These are phyloP conservation scores for Bromus sterilis DNA, from an alignment of 176 grass and related monocot genomes.

Conservation along the genomic window DNA sequence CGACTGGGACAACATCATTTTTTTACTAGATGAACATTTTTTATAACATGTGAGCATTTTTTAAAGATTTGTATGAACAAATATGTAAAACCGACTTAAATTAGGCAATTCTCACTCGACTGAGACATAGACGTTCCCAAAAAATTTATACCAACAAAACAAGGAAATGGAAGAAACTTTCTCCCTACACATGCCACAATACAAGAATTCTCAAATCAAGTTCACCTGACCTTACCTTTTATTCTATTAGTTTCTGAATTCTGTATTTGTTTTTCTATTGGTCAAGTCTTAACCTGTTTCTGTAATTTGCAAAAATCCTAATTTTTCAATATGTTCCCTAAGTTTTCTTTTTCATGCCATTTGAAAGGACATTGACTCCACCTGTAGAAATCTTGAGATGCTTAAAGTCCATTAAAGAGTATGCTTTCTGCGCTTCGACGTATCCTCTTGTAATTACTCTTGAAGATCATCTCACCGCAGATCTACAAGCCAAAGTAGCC, in stretches of 20 bases:
- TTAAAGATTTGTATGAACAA: no score
- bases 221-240: neutral
- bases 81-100: no score
- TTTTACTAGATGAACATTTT: no score
- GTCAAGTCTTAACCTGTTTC: neutral
- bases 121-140: no score
- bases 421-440: conserved; percentile 55
- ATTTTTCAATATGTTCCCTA: neutral
- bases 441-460: conserved; percentile 95
- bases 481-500: conserved; percentile 94
- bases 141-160: no score
- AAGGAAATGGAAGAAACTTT: neutral
- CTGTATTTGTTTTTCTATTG: neutral
- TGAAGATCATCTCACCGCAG: conserved; percentile 90
- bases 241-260: neutral
- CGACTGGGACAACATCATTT: no score
- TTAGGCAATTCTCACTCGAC: no score
- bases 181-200: neutral
- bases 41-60: no score
- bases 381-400: conserved; percentile 73
- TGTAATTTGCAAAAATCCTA: neutral
- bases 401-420: conserved; percentile 77
- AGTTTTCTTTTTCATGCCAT: conserved; percentile 13
- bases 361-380: conserved; percentile 75
- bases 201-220: neutral